Base-by-base conservation (phyloP, 2,329 filamentous ascomycete genomes). In the Fusarium mexicanum region DNA sequence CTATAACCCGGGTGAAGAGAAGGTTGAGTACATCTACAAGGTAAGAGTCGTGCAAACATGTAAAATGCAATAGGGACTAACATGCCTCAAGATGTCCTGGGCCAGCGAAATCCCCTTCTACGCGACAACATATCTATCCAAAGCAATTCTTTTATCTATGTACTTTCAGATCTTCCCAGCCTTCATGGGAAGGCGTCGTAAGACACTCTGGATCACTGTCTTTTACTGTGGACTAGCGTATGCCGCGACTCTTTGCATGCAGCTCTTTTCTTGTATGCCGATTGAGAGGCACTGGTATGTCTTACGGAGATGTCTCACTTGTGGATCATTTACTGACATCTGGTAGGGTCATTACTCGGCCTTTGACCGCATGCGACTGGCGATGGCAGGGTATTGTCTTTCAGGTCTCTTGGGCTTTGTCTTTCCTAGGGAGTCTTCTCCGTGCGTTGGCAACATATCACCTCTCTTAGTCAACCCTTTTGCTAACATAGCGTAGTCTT, bases 41-140 rank as follows among this genome's bases (percentile, higher is more conserved):
- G 72, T 74, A 55, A 11, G 26, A 14, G 1, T 10, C 7, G 3
- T 16, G 6, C 6, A 50, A 5, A 6, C 20, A 22, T 5, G 3
- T 12, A 20, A 3, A 26, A 16, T 6, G 3, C 5, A 5, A 3
- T 4, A 3, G 7, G 6, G 20, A 26, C 67, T 70, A 14, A 70
- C 53, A 8, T 9, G 8, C 7, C 3, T 46, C 17, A 40, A 74
- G 72, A 48, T 74, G 50, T 74, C 72, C 13, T 74, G 72, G 72
- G 67, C 64, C 17, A 65, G 71, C n/a, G 67, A 72, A 22, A 69
- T 74, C 12, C 72, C 72, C 2, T 74, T 74, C 18, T 74, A 74
- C 18, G 55, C 67, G 11, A 59, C 72, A 1, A 67, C 66, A 9
- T 74, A 74, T 43, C 54, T 74, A 9, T 74, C 48, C 13, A 74